Conservation (phyloP, 2,329 filamentous ascomycete genomes). For the Alternaria panax region DNA sequence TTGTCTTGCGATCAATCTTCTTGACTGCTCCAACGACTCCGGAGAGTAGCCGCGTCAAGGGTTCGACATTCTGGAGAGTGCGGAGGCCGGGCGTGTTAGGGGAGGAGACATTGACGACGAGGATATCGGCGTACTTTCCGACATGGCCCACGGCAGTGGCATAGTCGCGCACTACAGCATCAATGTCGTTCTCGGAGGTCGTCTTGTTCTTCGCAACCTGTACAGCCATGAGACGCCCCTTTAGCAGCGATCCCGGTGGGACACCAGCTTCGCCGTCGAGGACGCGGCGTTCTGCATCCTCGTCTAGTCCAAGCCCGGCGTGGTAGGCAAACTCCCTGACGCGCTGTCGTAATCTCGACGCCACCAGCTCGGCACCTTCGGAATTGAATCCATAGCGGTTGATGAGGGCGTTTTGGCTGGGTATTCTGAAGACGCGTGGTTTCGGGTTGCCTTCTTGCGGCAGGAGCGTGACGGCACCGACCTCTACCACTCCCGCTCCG, state of each 20-base stretch:
- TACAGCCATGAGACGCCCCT: slow-evolving; percentile 82
- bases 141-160: slow-evolving; percentile 87
- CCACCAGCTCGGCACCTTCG: slow-evolving; percentile 85
- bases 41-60: slow-evolving; percentile 78
- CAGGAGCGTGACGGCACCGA: slow-evolving; percentile 87
- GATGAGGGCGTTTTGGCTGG: slow-evolving; percentile 84
- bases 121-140: slow-evolving; percentile 87
- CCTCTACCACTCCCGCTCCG: slow-evolving; percentile 86
- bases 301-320: slow-evolving; percentile 69
- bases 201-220: slow-evolving; percentile 98
- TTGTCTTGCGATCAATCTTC: slow-evolving; percentile 71
- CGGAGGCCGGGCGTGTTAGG: slow-evolving; percentile 94
- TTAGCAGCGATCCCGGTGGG: slow-evolving; percentile 78
- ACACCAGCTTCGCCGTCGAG: slow-evolving; percentile 79
- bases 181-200: slow-evolving; percentile 83
- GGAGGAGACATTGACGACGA: slow-evolving; percentile 98
- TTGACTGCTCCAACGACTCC: slow-evolving; percentile 83
- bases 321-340: slow-evolving; percentile 78
- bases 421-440: slow-evolving; percentile 86
- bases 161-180: slow-evolving; percentile 80
- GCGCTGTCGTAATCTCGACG: slow-evolving; percentile 76
- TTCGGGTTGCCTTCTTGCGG: slow-evolving; percentile 88
- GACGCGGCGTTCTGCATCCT: slow-evolving; percentile 72
- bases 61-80: slow-evolving; percentile 83
- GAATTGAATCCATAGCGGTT: slow-evolving; percentile 98